Evolutionary conservation across 306 rosid species (phyloP).

Genomic region (Canavalia ensiformis): DNA sequence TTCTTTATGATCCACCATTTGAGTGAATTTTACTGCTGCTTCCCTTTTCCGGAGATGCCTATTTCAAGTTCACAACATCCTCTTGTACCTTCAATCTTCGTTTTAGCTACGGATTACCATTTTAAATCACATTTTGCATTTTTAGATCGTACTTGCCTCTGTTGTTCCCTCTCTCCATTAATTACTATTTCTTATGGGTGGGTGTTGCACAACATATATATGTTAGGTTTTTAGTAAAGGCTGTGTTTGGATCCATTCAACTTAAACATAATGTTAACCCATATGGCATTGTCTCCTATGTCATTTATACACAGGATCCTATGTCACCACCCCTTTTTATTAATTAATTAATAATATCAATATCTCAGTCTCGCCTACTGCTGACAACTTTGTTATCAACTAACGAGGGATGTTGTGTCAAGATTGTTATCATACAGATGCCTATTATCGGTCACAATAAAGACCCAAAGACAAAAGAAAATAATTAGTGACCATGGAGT

Average conservation of each 20-base stretch:
- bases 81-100: constrained; percentile 46
- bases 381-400: constrained; percentile 6
- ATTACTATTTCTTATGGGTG: not conserved
- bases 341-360: not conserved
- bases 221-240: constrained; percentile 29
- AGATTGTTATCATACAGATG: constrained; percentile 1
- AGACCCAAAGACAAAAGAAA: constrained; percentile 35
- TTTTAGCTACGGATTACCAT: constrained; percentile 48
- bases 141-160: constrained; percentile 20
- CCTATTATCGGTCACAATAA: constrained; percentile 37
- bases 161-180: constrained; percentile 6
- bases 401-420: not conserved
- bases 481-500: constrained; percentile 25
- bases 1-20: constrained; percentile 21
- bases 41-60: constrained; percentile 20
- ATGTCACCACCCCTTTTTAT: not conserved
- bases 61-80: constrained; percentile 36
- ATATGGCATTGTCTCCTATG: constrained; percentile 47
- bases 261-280: constrained; percentile 46
- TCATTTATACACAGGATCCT: constrained; percentile 17
- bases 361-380: constrained; percentile 32
- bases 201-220: not conserved
- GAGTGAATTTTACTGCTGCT: constrained; percentile 6
- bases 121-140: constrained; percentile 36
- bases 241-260: constrained; percentile 18